Evolutionary conservation across 768 basidiomycete species (phyloP).

Genomic region (Boletus vinaceobasis): DNA sequence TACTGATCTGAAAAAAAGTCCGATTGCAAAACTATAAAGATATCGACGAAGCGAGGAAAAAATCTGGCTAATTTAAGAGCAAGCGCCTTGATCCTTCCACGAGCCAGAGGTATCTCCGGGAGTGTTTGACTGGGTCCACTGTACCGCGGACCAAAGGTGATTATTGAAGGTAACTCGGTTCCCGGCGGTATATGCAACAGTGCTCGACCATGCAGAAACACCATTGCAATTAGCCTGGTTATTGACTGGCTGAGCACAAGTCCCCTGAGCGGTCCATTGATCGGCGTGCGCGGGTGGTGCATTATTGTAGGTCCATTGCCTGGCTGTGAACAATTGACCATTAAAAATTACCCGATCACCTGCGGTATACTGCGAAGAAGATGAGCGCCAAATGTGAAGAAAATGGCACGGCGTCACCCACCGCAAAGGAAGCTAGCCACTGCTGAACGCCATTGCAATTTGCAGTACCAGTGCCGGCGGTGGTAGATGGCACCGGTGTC

Average conservation of each 20-base stretch:
- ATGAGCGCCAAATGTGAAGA: background rate
- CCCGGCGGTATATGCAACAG: slow-evolving; percentile 17
- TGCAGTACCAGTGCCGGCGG: background rate
- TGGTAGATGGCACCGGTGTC: background rate
- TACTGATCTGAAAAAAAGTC: background rate
- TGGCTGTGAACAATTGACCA: slow-evolving; percentile 20
- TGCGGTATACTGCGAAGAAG: slow-evolving; percentile 17
- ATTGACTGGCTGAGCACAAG: slow-evolving; percentile 19
- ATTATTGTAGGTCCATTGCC: slow-evolving; percentile 27
- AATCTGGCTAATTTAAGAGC: slow-evolving; percentile 4
- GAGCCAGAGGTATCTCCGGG: slow-evolving; percentile 27
- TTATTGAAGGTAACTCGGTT: slow-evolving; percentile 12
- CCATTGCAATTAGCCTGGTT: slow-evolving; percentile 25
- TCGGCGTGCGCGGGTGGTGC: slow-evolving; percentile 11
- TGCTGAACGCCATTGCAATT: slow-evolving; percentile 17
- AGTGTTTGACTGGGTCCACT: slow-evolving; percentile 20
- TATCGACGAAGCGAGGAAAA: background rate
- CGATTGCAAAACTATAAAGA: background rate
- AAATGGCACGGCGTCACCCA: background rate
- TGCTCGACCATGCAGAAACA: slow-evolving; percentile 16
- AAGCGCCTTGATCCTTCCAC: slow-evolving; percentile 23
- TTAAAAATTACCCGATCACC: slow-evolving; percentile 23
- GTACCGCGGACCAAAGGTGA: slow-evolving; percentile 22
- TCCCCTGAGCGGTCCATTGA: slow-evolving; percentile 12
- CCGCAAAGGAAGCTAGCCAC: slow-evolving; percentile 26